Percentiles rank a stretch among this genome's conserved stretches.
phyloP scores from a whole-genome alignment of 805 yeast species.

The Maudiozyma pseudohumilis region DNA sequence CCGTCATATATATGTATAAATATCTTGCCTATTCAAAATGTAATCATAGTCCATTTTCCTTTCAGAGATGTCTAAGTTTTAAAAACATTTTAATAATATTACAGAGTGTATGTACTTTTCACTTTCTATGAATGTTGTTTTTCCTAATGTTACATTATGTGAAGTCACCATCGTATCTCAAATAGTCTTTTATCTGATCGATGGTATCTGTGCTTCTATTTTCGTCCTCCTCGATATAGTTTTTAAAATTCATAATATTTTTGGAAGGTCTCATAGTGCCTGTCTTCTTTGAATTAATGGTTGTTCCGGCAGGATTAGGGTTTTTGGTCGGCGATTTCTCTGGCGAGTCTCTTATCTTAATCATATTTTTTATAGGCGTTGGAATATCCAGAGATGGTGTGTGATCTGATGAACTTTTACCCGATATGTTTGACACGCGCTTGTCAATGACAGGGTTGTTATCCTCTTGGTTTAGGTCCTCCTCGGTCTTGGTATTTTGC shows the following conservation, averaged over 20 bases:
- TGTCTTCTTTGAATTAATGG: background rate
- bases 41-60: background rate
- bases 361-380: slow-evolving; percentile 20
- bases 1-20: too few species aligned
- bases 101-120: background rate
- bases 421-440: background rate
- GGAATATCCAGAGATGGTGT: slow-evolving; percentile 16
- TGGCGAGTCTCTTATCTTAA: slow-evolving; percentile 17
- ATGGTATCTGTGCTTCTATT: slow-evolving; percentile 9
- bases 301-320: background rate
- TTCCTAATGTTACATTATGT: background rate
- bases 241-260: slow-evolving; percentile 6
- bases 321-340: slow-evolving; percentile 1
- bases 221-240: slow-evolving; percentile 1
- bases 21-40: background rate
- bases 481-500: too few species aligned
- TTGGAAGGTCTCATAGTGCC: slow-evolving; percentile 2
- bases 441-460: background rate
- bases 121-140: background rate
- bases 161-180: slow-evolving; percentile 18
- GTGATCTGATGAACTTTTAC: background rate
- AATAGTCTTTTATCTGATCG: slow-evolving; percentile 20
- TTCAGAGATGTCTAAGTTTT: background rate
- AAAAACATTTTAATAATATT: slow-evolving; percentile 2
- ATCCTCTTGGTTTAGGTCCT: background rate